These are phyloP conservation scores for Rhodotorula kratochvilovae DNA, from an alignment of 768 basidiomycete genomes.

Conservation along the genomic window DNA sequence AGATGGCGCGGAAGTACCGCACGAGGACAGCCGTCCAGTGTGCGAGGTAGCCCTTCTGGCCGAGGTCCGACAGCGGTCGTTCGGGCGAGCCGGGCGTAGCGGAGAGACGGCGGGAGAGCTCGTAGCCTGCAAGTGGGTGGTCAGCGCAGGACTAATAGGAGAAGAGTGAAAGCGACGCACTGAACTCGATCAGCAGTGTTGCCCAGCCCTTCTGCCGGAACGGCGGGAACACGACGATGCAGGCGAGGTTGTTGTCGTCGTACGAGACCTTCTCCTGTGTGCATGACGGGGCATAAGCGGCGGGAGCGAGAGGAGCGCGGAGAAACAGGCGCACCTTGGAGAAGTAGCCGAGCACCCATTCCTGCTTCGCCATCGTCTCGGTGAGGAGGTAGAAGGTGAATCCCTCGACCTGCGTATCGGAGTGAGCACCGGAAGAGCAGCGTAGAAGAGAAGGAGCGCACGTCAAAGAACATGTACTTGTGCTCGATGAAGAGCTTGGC, in stretches of 20 bases:
- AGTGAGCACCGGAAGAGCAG: background rate
- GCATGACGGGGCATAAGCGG: background rate
- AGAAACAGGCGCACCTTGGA: conserved; percentile 53
- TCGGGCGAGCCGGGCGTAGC: conserved; percentile 71
- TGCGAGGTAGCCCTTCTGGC: conserved; percentile 74
- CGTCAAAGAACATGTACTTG: conserved; percentile 93
- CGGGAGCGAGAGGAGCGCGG: background rate
- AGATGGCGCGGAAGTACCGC: conserved; percentile 69
- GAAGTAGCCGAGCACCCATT: conserved; percentile 75
- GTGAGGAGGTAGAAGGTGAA: conserved; percentile 89
- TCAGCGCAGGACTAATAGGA: background rate
- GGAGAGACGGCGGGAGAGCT: conserved; percentile 58
- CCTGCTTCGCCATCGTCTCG: conserved; percentile 69
- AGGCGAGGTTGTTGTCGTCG: conserved; percentile 95
- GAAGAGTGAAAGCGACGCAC: conserved; percentile 53
- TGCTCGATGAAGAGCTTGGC: conserved; percentile 99
- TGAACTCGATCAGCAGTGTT: conserved; percentile 96
- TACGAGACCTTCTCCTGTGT: conserved; percentile 84
- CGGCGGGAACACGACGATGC: conserved; percentile 91
- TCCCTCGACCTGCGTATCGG: conserved; percentile 46
- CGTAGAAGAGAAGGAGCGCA: conserved; percentile 47
- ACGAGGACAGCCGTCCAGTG: conserved; percentile 80
- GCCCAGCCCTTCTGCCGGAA: conserved; percentile 86
- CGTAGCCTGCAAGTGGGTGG: conserved; percentile 64
- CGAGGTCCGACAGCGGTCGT: conserved; percentile 87